Conservation (phyloP, 768 basidiomycete genomes). For the Sarcomyxa edulis region DNA sequence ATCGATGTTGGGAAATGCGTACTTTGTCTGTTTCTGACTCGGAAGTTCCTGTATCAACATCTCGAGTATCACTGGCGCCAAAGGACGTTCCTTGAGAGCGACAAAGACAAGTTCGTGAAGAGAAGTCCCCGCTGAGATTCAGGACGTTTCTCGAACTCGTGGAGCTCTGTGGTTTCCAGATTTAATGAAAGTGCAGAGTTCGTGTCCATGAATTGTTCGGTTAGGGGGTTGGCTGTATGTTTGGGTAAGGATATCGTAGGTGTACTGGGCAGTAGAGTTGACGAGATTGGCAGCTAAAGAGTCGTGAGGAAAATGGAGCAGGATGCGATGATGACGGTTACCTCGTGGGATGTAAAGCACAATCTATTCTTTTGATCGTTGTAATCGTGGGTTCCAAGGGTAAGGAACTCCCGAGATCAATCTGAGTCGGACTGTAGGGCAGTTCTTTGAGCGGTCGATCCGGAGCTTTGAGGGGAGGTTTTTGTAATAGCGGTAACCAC, state of each 20-base stretch:
- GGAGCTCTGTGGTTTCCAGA: constrained; percentile 34
- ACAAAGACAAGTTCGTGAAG: constrained; percentile 51
- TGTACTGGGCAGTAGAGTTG: constrained; percentile 67
- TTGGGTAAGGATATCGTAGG: constrained; percentile 70
- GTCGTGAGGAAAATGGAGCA: too few relatives aligned
- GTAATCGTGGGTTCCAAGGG: too few relatives aligned
- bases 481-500: too few relatives aligned
- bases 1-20: too few relatives aligned
- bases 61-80: constrained; percentile 52
- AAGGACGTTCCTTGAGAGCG: constrained; percentile 47
- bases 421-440: too few relatives aligned
- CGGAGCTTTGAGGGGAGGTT: too few relatives aligned
- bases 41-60: constrained; percentile 58
- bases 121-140: constrained; percentile 42
- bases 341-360: constrained; percentile 84
- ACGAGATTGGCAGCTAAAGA: constrained; percentile 42
- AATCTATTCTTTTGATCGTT: constrained; percentile 68
- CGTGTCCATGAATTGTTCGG: constrained; percentile 49
- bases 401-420: too few relatives aligned
- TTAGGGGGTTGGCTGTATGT: constrained; percentile 72
- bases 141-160: constrained; percentile 41
- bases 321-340: constrained; percentile 20
- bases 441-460: too few relatives aligned
- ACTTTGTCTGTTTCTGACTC: constrained; percentile 64
- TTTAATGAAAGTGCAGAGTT: constrained; percentile 42